Percentiles rank a stretch among this genome's conserved stretches.
These are phyloP conservation scores for Camellia sinensis DNA, from an alignment of 148 eudicot species.

Conservation along the genomic window DNA sequence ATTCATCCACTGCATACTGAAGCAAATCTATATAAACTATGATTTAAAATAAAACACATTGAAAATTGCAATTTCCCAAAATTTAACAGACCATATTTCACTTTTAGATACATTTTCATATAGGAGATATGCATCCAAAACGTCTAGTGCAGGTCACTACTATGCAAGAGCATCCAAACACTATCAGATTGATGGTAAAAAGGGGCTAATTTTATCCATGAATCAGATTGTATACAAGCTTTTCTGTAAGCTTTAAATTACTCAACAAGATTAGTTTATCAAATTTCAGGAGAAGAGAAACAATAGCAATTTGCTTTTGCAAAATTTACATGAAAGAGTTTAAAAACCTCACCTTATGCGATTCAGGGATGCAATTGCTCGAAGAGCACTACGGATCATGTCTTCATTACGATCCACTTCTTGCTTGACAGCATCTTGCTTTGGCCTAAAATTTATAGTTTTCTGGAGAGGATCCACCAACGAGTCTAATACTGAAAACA, in stretches of 20 bases:
- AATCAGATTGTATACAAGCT: neutral
- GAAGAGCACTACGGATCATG: conserved; percentile 93
- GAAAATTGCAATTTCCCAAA: neutral
- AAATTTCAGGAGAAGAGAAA: neutral
- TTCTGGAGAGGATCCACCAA: conserved; percentile 97
- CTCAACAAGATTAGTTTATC: neutral
- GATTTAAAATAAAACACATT: neutral
- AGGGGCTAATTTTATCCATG: neutral
- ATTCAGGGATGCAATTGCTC: conserved; percentile 80
- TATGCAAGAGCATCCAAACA: too few relatives aligned
- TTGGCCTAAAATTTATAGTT: conserved; percentile 82
- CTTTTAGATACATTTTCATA: too few relatives aligned
- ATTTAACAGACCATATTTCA: too few relatives aligned
- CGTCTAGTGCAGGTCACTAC: too few relatives aligned
- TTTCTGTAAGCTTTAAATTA: neutral
- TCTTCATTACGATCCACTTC: conserved; percentile 99
- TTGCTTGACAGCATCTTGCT: conserved; percentile 98
- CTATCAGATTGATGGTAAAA: neutral
- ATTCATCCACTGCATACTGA: too few relatives aligned
- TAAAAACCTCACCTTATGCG: conserved; percentile 59
- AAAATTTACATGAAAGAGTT: neutral
- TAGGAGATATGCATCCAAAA: too few relatives aligned
- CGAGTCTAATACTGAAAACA: conserved; percentile 77
- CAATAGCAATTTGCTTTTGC: too few relatives aligned
- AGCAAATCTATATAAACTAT: neutral